These are phyloP conservation scores for Goffeauzyma gilvescens DNA, from an alignment of 768 basidiomycete genomes.

Conservation along the genomic window DNA sequence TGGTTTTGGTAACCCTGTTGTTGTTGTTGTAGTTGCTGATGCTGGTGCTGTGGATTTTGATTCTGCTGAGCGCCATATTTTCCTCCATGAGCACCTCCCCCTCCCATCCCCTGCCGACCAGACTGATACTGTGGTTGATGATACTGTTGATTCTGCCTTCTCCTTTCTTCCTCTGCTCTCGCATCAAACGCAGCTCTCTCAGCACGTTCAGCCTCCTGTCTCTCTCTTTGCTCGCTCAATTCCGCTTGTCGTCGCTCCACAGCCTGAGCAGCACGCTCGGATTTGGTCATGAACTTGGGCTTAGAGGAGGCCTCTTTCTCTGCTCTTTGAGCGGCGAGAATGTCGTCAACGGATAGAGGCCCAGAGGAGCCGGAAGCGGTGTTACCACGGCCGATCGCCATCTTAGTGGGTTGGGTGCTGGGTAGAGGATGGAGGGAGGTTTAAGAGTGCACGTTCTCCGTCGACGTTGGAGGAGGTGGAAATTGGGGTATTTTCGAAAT, in stretches of 20 bases:
- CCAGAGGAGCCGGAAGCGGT: too few relatives aligned
- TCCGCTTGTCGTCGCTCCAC: constrained; percentile 72
- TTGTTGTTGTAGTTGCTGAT: not conserved
- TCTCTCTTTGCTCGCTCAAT: constrained; percentile 51
- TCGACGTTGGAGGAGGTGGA: too few relatives aligned
- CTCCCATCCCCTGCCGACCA: constrained; percentile 32
- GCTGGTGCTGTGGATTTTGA: not conserved
- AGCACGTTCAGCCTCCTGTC: constrained; percentile 42
- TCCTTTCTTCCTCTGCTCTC: constrained; percentile 46
- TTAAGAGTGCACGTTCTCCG: too few relatives aligned
- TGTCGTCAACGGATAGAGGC: constrained; percentile 70
- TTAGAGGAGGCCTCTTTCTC: constrained; percentile 82
- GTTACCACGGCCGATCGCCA: constrained; percentile 2
- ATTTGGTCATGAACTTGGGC: constrained; percentile 88
- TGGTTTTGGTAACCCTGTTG: constrained; percentile 6
- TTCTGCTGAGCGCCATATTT: constrained; percentile 1
- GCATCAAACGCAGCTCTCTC: constrained; percentile 57
- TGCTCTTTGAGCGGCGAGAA: constrained; percentile 66
- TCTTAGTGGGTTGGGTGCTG: too few relatives aligned
- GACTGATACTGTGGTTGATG: too few relatives aligned
- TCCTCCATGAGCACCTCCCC: constrained; percentile 32
- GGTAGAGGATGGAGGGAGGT: too few relatives aligned
- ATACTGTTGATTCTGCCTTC: constrained; percentile 35
- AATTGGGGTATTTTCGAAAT: too few relatives aligned
- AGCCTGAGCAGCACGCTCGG: constrained; percentile 72